Evolutionary conservation across 2,329 filamentous ascomycete genomes (phyloP).

Genomic region (Alternaria sp.): DNA sequence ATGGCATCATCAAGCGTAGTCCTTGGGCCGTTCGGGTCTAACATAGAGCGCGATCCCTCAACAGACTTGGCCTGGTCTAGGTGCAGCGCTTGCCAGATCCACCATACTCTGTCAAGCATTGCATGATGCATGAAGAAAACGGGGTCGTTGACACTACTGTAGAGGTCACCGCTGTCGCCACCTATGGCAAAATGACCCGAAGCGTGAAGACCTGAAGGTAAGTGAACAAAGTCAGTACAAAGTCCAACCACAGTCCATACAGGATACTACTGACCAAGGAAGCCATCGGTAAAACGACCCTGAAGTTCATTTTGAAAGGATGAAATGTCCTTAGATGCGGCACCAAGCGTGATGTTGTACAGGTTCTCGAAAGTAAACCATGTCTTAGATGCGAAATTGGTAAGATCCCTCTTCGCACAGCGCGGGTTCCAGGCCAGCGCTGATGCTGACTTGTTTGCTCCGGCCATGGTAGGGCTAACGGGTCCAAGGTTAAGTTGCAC

Average conservation of each 20-base stretch:
- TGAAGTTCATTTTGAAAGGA: constrained; percentile 47
- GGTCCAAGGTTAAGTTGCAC: constrained; percentile 39
- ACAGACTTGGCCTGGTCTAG: constrained; percentile 19
- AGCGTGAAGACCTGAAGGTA: constrained; percentile 49
- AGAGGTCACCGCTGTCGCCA: constrained; percentile 53
- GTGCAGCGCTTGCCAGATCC: constrained; percentile 57
- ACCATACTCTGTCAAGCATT: constrained; percentile 58
- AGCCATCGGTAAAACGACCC: constrained; percentile 23
- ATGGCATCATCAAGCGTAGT: constrained; percentile 57
- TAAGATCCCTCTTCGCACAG: constrained; percentile 48
- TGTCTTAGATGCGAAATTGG: constrained; percentile 28
- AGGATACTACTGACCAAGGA: constrained; percentile 10
- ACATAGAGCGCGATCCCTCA: constrained; percentile 54
- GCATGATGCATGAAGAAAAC: constrained; percentile 59
- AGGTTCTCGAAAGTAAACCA: constrained; percentile 42
- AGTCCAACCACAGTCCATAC: neutral
- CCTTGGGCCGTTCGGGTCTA: constrained; percentile 53
- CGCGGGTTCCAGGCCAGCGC: constrained; percentile 37
- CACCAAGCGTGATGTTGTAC: constrained; percentile 60
- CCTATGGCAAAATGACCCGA: constrained; percentile 47
- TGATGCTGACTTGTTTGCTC: constrained; percentile 21
- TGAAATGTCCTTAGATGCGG: constrained; percentile 53
- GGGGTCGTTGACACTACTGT: constrained; percentile 56
- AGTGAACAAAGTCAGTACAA: neutral
- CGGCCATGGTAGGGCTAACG: constrained; percentile 17